Conservation (phyloP, 2,329 filamentous ascomycete species). For the Diaporthe ilicicola region DNA sequence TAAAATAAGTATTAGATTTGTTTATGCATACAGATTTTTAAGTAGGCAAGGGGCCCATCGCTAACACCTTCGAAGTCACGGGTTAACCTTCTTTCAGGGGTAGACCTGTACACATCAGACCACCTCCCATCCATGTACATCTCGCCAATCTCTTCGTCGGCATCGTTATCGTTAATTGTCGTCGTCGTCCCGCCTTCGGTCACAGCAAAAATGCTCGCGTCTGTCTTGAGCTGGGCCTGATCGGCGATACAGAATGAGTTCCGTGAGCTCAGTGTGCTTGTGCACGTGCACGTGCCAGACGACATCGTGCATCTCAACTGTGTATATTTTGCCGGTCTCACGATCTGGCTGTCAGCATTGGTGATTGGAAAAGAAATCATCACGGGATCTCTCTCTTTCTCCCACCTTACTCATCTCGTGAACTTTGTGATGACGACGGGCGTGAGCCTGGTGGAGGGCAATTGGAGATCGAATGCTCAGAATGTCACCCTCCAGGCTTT, state of each 20-base stretch:
- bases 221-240: too few species aligned
- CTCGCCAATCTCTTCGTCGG: neutral
- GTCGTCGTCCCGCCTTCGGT: too few species aligned
- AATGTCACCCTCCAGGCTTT: neutral
- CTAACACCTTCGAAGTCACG: too few species aligned
- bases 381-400: neutral
- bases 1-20: too few species aligned
- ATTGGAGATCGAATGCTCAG: neutral
- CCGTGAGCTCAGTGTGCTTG: neutral
- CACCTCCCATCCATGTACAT: neutral
- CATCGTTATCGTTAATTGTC: neutral
- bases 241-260: too few species aligned
- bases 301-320: neutral
- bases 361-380: neutral
- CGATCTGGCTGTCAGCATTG: neutral
- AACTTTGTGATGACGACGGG: neutral
- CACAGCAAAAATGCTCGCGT: neutral
- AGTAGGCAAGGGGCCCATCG: too few species aligned
- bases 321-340: neutral
- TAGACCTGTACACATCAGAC: too few species aligned
- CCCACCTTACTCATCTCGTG: neutral
- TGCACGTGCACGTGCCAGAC: neutral
- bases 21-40: too few species aligned
- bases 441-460: neutral
- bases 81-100: too few species aligned